A percentile compares a stretch with the other conserved stretches of the same genome.
Conservation (phyloP, 176 grass and related monocot genomes). For the Carex cristatella region DNA sequence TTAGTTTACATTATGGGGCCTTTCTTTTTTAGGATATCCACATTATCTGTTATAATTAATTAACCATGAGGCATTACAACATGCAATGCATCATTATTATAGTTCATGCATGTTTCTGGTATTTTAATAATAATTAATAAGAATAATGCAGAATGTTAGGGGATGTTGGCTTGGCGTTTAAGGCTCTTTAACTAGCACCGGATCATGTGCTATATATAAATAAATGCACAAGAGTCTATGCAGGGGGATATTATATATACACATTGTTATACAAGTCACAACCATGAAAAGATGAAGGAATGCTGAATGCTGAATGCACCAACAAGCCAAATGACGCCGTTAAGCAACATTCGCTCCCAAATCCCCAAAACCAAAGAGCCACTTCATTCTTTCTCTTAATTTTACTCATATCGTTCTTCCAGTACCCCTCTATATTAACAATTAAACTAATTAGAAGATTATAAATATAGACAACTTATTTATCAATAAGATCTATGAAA, state of each 20-base stretch:
- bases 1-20: background rate
- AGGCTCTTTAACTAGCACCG: slow-evolving; percentile 18
- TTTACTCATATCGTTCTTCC: too few relatives aligned
- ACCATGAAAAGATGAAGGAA: background rate
- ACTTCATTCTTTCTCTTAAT: background rate
- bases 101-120: background rate
- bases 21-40: background rate
- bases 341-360: slow-evolving; percentile 19
- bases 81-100: background rate
- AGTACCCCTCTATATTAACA: background rate
- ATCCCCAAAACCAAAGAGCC: slow-evolving; percentile 3
- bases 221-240: slow-evolving; percentile 25
- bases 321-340: slow-evolving; percentile 10
- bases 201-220: slow-evolving; percentile 27
- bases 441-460: background rate
- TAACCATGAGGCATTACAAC: background rate
- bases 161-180: slow-evolving; percentile 31
- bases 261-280: slow-evolving; percentile 14
- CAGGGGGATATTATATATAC: background rate
- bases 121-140: background rate
- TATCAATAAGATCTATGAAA: too few relatives aligned
- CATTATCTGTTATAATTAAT: background rate
- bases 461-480: background rate
- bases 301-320: background rate
- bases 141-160: slow-evolving; percentile 9